Conservation (phyloP, 2,329 filamentous ascomycete genomes). For the Parasarocladium wereldwijsianum region DNA sequence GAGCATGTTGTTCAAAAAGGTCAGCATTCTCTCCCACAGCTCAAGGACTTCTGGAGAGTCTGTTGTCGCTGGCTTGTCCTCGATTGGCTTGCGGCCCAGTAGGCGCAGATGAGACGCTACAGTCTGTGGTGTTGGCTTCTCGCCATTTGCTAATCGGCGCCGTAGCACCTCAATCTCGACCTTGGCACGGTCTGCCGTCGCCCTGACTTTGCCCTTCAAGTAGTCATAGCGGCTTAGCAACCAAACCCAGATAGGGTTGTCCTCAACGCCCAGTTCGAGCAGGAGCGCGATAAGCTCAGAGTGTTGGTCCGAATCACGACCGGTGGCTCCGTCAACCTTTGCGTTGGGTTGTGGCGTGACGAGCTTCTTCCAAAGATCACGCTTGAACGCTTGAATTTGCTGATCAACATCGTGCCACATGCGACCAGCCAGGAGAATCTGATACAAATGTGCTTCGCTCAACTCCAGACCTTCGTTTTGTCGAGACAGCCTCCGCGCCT, state of each 20-base stretch:
- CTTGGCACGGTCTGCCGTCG: slow-evolving; percentile 70
- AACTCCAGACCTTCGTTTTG: slow-evolving; percentile 39
- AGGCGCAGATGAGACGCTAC: slow-evolving; percentile 65
- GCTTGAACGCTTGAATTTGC: slow-evolving; percentile 76
- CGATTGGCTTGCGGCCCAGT: slow-evolving; percentile 51
- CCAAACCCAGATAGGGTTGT: slow-evolving; percentile 96
- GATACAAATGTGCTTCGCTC: slow-evolving; percentile 67
- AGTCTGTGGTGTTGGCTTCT: slow-evolving; percentile 53
- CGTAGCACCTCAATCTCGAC: slow-evolving; percentile 87
- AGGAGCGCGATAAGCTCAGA: slow-evolving; percentile 83
- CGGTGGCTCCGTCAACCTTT: slow-evolving; percentile 29
- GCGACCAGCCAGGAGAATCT: slow-evolving; percentile 72
- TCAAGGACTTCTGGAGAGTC: slow-evolving; percentile 73
- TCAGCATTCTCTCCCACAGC: slow-evolving; percentile 79
- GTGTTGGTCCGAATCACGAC: slow-evolving; percentile 60
- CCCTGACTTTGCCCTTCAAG: slow-evolving; percentile 71
- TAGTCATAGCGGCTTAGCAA: slow-evolving; percentile 79
- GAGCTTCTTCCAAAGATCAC: slow-evolving; percentile 75
- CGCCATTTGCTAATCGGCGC: slow-evolving; percentile 59
- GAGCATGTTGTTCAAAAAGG: slow-evolving; percentile 59
- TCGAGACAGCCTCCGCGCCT: slow-evolving; percentile 56
- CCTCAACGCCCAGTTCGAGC: slow-evolving; percentile 84
- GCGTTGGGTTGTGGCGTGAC: slow-evolving; percentile 49
- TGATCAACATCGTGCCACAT: slow-evolving; percentile 93
- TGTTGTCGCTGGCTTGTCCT: slow-evolving; percentile 47